phyloP scores from a whole-genome alignment of 768 basidiomycete species.

The Tricholoma saponaceum region DNA sequence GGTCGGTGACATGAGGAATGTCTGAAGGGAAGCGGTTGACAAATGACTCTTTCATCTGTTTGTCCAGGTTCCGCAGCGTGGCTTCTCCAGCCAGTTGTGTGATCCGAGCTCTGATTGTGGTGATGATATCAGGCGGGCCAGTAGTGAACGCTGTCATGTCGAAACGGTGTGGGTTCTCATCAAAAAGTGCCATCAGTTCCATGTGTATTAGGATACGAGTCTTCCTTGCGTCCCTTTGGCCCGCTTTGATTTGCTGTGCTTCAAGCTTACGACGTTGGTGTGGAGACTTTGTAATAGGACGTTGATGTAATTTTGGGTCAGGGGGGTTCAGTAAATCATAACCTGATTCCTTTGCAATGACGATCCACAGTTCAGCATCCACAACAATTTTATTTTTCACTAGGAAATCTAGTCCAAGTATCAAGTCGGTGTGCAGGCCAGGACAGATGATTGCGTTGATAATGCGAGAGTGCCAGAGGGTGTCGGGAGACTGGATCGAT shows the following conservation, averaged over 20 bases:
- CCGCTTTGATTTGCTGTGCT: background rate
- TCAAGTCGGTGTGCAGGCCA: background rate
- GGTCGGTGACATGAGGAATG: background rate
- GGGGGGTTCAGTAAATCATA: background rate
- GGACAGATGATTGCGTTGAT: background rate
- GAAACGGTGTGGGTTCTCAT: too few relatives aligned
- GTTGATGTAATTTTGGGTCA: background rate
- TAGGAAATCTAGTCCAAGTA: background rate
- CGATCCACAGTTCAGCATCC: background rate
- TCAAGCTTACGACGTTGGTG: background rate
- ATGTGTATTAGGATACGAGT: too few relatives aligned
- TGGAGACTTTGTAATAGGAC: background rate
- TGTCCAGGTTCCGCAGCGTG: background rate
- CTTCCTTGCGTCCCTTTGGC: background rate
- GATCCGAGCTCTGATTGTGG: background rate
- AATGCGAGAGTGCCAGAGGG: background rate
- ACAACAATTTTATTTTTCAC: background rate
- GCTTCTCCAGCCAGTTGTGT: background rate
- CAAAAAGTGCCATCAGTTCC: too few relatives aligned
- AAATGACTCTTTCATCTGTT: background rate
- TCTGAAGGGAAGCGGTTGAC: background rate
- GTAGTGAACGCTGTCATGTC: too few relatives aligned
- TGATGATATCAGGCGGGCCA: background rate
- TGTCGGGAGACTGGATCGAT: background rate
- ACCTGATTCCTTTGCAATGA: background rate